A percentile compares a stretch with the other conserved stretches of the same genome.
Evolutionary conservation across 352 stramenopile species (phyloP).

Genomic region (Albugo candida): DNA sequence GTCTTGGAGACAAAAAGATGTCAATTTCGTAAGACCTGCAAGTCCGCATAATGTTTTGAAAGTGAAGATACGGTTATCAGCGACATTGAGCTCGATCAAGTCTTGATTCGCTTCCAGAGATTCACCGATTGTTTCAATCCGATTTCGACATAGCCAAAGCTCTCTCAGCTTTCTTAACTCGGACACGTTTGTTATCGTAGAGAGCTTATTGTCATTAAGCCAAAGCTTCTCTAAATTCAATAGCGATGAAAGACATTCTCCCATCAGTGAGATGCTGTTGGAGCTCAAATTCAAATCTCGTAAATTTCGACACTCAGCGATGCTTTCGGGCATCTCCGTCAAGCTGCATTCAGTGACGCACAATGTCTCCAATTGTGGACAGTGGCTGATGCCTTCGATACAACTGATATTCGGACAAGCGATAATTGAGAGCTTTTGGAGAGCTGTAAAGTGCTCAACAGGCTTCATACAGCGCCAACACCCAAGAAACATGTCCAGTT

Average conservation of each 20-base stretch:
- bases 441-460: conserved; percentile 33
- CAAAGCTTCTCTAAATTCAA: conserved; percentile 48
- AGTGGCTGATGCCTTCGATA: conserved; percentile 32
- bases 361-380: conserved; percentile 32
- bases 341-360: conserved; percentile 49
- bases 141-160: conserved; percentile 62
- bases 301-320: conserved; percentile 24
- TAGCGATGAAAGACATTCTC: conserved; percentile 27
- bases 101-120: conserved; percentile 26
- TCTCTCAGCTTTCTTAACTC: conserved; percentile 26
- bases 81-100: conserved; percentile 70
- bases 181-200: conserved; percentile 30
- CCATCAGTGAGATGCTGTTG: conserved; percentile 34
- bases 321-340: conserved; percentile 16
- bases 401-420: conserved; percentile 41
- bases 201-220: conserved; percentile 66
- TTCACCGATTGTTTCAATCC: conserved; percentile 41
- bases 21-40: conserved; percentile 37
- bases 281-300: conserved; percentile 50
- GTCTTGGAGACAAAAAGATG: conserved; percentile 55
- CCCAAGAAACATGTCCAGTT: conserved; percentile 56
- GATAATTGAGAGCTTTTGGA: conserved; percentile 52
- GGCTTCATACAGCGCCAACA: conserved; percentile 56
- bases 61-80: conserved; percentile 57
- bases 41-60: conserved; percentile 78